These are phyloP conservation scores for Cystofilobasidium bisporidii DNA, from an alignment of 768 basidiomycete species.

Conservation along the genomic window DNA sequence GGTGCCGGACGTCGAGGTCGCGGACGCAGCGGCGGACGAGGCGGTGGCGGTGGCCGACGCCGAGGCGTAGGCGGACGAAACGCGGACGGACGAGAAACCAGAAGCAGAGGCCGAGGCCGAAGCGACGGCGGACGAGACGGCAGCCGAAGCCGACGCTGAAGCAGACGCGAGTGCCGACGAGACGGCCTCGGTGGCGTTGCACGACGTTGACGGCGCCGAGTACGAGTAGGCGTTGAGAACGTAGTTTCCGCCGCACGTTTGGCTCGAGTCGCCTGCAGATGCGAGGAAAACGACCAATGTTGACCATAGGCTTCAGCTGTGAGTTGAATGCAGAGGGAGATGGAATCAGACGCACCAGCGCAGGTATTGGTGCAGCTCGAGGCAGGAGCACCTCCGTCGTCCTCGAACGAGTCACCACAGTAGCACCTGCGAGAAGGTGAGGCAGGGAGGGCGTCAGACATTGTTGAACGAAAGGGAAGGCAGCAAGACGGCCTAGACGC, in stretches of 20 bases:
- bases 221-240: constrained; percentile 23
- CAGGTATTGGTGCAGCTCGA: constrained; percentile 64
- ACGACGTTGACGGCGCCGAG: not conserved
- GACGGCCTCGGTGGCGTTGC: not conserved
- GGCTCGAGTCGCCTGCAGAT: not conserved
- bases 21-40: constrained; percentile 9
- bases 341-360: constrained; percentile 44
- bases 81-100: not conserved
- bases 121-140: not conserved
- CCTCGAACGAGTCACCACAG: constrained; percentile 59
- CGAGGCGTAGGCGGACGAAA: not conserved
- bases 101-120: constrained; percentile 4
- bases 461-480: not conserved
- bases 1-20: constrained; percentile 1
- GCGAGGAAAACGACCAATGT: too few species aligned
- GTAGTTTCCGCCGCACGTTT: constrained; percentile 26
- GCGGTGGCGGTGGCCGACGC: constrained; percentile 5
- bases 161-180: not conserved
- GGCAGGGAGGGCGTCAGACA: not conserved
- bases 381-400: constrained; percentile 48
- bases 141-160: constrained; percentile 7
- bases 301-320: too few species aligned
- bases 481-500: constrained; percentile 29
- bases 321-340: not conserved
- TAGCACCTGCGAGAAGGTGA: constrained; percentile 30